A percentile compares a stretch with the other conserved stretches of the same genome.
phyloP scores from a whole-genome alignment of 345 rosid genomes.

The Ceriops decandra region DNA sequence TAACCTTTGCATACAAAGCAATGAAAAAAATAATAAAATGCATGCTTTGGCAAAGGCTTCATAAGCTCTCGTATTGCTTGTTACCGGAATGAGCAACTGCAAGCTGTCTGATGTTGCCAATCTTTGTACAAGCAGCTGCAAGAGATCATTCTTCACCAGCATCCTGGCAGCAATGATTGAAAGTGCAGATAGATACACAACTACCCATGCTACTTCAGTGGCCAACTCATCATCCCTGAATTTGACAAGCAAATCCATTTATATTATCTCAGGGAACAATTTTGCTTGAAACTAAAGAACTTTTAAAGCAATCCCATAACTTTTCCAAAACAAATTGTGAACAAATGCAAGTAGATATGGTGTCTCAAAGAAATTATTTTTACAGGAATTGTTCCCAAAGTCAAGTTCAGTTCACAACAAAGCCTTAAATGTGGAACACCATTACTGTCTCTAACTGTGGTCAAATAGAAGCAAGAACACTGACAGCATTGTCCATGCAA shows the following conservation, averaged over 20 bases:
- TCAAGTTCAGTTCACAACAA: neutral
- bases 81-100: conserved; percentile 93
- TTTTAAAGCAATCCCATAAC: neutral
- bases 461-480: neutral
- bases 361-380: neutral
- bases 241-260: conserved; percentile 14
- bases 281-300: neutral
- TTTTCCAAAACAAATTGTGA: neutral
- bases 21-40: neutral
- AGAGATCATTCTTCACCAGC: conserved; percentile 67
- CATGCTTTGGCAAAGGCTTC: neutral
- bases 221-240: conserved; percentile 88
- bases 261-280: neutral
- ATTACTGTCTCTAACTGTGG: neutral
- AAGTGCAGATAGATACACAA: conserved; percentile 95
- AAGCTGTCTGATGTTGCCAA: conserved; percentile 70
- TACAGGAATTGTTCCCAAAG: conserved; percentile 3
- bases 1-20: neutral
- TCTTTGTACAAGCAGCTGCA: conserved; percentile 73
- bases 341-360: neutral
- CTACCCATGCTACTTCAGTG: conserved; percentile 93
- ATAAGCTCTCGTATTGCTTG: conserved; percentile 4
- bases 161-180: conserved; percentile 69
- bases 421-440: neutral
- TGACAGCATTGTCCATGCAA: neutral